Conservation (phyloP, 352 stramenopile genomes). For the Lagenidium giganteum region DNA sequence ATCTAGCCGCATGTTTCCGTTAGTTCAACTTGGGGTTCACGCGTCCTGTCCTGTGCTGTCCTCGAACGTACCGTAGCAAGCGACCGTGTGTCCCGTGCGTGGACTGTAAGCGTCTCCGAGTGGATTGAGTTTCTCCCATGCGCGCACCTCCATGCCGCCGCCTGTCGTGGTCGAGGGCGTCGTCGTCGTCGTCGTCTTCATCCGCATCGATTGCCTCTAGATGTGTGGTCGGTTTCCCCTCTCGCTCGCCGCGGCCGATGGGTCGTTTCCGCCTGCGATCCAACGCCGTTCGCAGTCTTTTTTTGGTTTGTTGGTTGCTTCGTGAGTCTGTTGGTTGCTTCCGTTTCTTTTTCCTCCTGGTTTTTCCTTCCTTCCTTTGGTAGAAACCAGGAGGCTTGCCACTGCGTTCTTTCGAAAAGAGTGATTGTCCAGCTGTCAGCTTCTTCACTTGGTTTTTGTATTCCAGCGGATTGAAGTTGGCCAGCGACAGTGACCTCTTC, state of each 20-base stretch:
- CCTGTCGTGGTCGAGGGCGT: background rate
- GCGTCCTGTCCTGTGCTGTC: background rate
- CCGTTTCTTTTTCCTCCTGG: background rate
- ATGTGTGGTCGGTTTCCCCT: no score
- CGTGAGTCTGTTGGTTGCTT: background rate
- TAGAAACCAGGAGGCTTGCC: background rate
- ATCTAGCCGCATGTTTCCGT: conserved; percentile 28
- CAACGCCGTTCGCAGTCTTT: conserved; percentile 1
- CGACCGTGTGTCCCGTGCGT: conserved; percentile 81
- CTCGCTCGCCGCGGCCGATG: background rate
- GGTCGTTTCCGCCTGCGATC: conserved; percentile 3
- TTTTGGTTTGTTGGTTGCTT: background rate
- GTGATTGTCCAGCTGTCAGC: background rate
- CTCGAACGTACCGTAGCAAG: conserved; percentile 47
- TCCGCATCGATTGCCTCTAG: conserved; percentile 3
- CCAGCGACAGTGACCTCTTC: background rate
- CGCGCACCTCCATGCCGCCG: conserved; percentile 53
- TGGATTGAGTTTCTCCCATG: conserved; percentile 69
- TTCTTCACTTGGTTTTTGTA: conserved; percentile 1
- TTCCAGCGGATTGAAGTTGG: conserved; percentile 1
- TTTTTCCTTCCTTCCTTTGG: conserved; percentile 3
- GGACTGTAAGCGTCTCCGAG: conserved; percentile 80
- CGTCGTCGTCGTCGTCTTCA: background rate
- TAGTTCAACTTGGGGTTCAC: no score
- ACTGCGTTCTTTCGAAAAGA: background rate